Conservation (phyloP, 257 asterid genomes). For the Solanum habrochaites region DNA sequence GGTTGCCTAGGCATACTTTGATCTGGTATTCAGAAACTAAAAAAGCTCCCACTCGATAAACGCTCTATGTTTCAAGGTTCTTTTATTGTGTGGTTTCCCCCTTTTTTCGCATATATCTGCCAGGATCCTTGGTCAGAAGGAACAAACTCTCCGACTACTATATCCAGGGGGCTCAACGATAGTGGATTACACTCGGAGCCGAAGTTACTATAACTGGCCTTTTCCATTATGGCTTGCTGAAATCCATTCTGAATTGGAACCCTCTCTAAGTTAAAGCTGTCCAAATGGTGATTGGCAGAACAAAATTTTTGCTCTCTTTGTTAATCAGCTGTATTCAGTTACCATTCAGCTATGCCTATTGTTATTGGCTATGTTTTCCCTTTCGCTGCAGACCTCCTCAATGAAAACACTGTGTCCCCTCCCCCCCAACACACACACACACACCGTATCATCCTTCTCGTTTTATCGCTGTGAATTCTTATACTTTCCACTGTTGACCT, state of each 20-base stretch:
- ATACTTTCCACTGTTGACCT: background rate
- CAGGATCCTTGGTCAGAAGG: background rate
- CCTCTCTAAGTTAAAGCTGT: background rate
- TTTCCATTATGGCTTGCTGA: background rate
- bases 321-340: background rate
- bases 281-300: background rate
- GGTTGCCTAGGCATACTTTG: background rate
- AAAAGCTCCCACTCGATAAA: background rate
- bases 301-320: background rate
- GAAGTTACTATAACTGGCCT: background rate
- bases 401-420: background rate
- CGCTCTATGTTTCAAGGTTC: background rate
- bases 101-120: background rate
- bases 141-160: background rate
- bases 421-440: background rate
- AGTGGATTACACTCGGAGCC: background rate
- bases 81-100: background rate
- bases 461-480: background rate
- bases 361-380: background rate
- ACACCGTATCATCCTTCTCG: background rate
- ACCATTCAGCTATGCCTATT: background rate
- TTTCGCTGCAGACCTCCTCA: background rate
- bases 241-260: background rate
- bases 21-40: background rate
- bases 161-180: background rate